phyloP scores from a whole-genome alignment of 192 early-diverging fungal genomes.

The Lunasporangiospora selenospora region DNA sequence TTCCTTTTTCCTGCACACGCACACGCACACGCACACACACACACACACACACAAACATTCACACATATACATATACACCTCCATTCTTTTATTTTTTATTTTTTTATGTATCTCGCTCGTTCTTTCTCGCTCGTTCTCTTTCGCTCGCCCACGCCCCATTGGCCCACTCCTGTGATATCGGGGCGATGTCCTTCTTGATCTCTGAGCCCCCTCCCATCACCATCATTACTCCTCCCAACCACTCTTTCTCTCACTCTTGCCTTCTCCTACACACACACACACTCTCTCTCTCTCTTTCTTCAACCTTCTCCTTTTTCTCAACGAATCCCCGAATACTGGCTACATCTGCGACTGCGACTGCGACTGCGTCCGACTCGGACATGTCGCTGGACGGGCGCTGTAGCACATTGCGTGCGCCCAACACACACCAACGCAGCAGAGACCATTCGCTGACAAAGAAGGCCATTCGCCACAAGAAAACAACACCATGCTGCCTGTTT shows the following conservation, averaged over 20 bases:
- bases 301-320: background rate
- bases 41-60: too few species aligned
- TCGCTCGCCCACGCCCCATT: conserved; percentile 22
- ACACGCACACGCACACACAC: too few species aligned
- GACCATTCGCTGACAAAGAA: background rate
- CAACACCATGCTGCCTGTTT: too few species aligned
- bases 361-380: background rate
- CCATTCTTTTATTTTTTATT: background rate
- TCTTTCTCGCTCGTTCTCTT: background rate
- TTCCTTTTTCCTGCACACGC: background rate
- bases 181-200: too few species aligned
- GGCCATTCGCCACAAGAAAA: background rate
- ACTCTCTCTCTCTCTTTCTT: background rate
- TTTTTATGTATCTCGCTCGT: background rate
- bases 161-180: too few species aligned
- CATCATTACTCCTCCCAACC: background rate
- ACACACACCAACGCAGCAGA: background rate
- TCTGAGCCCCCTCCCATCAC: too few species aligned
- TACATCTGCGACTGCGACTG: background rate
- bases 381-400: background rate
- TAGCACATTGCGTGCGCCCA: background rate
- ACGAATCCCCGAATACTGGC: background rate
- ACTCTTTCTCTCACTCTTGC: background rate
- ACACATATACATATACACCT: background rate
- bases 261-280: background rate